A percentile compares a stretch with the other conserved stretches of the same genome.
These are phyloP conservation scores for Colletotrichum falcatum DNA, from an alignment of 2,329 filamentous ascomycete species.

Conservation along the genomic window DNA sequence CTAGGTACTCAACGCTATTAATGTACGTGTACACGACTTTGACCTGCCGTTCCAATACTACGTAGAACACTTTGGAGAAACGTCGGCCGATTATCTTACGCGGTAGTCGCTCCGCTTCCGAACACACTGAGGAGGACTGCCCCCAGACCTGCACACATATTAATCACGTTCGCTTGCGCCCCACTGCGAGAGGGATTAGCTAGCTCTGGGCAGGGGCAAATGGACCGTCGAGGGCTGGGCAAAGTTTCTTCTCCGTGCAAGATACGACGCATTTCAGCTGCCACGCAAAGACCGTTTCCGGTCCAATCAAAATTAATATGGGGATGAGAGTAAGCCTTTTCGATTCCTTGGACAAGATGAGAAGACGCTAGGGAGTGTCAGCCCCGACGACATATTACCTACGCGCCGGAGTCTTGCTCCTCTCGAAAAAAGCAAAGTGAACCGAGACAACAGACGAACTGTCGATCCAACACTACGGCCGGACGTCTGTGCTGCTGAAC, in stretches of 20 bases:
- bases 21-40: background rate
- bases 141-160: too few species aligned
- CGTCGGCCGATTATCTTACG: background rate
- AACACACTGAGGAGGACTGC: too few species aligned
- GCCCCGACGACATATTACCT: conserved; percentile 3
- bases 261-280: background rate
- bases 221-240: background rate
- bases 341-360: background rate
- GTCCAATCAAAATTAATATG: background rate
- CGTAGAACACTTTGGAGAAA: background rate
- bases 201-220: conserved; percentile 3
- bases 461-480: background rate
- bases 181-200: too few species aligned
- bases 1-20: background rate
- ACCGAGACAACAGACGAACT: background rate
- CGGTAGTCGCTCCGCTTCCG: too few species aligned
- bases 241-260: conserved; percentile 1
- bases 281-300: too few species aligned
- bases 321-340: conserved; percentile 8
- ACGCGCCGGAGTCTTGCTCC: background rate
- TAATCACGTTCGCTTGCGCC: background rate
- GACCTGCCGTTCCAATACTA: background rate
- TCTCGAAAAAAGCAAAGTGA: background rate
- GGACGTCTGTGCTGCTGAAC: conserved; percentile 2
- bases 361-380: background rate